phyloP scores from a whole-genome alignment of 2,329 filamentous ascomycete genomes.

The Ophidiomyces ophidiicola region DNA sequence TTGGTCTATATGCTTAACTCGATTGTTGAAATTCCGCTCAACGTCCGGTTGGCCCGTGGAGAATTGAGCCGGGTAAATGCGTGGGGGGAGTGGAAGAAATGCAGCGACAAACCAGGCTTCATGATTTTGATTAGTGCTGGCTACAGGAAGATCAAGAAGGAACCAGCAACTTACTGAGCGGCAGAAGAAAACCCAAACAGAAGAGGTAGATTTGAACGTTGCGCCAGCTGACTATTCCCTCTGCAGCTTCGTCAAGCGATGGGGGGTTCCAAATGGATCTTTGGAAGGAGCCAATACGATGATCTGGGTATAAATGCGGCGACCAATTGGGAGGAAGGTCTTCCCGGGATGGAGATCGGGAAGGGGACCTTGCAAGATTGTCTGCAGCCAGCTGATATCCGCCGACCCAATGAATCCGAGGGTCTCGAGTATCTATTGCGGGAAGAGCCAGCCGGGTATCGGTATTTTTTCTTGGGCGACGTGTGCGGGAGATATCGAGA shows the following conservation, averaged over 20 bases:
- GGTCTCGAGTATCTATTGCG: conserved; percentile 28
- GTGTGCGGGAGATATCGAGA: conserved; percentile 23
- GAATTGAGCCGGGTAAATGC: conserved; percentile 41
- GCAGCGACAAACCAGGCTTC: conserved; percentile 69
- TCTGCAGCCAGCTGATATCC: conserved; percentile 1
- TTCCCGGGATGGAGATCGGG: conserved; percentile 25
- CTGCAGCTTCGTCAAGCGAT: conserved; percentile 53
- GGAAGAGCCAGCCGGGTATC: conserved; percentile 13
- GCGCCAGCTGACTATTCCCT: conserved; percentile 50
- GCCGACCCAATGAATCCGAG: conserved; percentile 33
- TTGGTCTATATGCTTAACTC: conserved; percentile 36
- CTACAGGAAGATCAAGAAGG: no score
- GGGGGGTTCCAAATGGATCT: conserved; percentile 61
- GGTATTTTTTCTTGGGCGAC: conserved; percentile 18
- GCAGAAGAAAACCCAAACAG: conserved; percentile 63
- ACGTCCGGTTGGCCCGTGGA: conserved; percentile 24
- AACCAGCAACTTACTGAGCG: conserved; percentile 45
- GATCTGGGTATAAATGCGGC: conserved; percentile 56
- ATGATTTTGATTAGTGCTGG: no score
- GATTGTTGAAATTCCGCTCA: conserved; percentile 35
- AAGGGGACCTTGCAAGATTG: conserved; percentile 17
- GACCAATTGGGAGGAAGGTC: conserved; percentile 55
- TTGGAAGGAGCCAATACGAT: conserved; percentile 42
- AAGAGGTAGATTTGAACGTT: conserved; percentile 68
- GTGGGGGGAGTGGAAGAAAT: conserved; percentile 56